Conservation (phyloP, 257 asterid genomes). For the Avicennia marina region DNA sequence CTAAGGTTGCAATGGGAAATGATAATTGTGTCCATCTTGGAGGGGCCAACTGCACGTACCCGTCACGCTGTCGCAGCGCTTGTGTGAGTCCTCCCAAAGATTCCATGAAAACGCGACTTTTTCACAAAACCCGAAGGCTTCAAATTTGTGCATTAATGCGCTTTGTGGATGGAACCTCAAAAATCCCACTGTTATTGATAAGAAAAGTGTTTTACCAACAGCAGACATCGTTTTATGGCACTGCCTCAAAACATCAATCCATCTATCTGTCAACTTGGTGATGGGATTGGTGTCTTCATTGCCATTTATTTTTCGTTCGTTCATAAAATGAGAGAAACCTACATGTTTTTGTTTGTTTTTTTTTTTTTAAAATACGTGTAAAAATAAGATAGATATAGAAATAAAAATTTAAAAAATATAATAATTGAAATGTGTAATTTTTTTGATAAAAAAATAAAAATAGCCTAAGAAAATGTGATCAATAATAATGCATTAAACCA, state of each 20-base stretch:
- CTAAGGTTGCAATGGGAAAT: too few species aligned
- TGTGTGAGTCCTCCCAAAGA: constrained; percentile 23
- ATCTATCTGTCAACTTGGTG: constrained; percentile 31
- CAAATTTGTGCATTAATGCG: neutral
- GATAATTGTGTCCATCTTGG: too few species aligned
- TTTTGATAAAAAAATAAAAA: too few species aligned
- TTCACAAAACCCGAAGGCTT: neutral
- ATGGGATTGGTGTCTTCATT: constrained; percentile 35
- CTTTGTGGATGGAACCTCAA: neutral
- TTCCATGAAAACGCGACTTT: constrained; percentile 21
- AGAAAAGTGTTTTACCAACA: constrained; percentile 20
- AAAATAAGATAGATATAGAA: too few species aligned
- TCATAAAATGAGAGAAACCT: too few species aligned
- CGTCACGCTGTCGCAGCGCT: constrained; percentile 26
- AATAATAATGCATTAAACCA: too few species aligned
- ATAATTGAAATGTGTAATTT: too few species aligned
- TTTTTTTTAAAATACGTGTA: too few species aligned
- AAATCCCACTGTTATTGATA: neutral
- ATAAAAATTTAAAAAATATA: too few species aligned
- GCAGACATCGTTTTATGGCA: constrained; percentile 25
- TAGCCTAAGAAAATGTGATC: too few species aligned
- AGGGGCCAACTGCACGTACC: constrained; percentile 42
- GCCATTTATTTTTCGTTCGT: constrained; percentile 13
- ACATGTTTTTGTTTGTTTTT: too few species aligned
- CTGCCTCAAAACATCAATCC: neutral